These are phyloP conservation scores for Verticillium albo-atrum DNA, from an alignment of 2,329 filamentous ascomycete genomes.

Conservation along the genomic window DNA sequence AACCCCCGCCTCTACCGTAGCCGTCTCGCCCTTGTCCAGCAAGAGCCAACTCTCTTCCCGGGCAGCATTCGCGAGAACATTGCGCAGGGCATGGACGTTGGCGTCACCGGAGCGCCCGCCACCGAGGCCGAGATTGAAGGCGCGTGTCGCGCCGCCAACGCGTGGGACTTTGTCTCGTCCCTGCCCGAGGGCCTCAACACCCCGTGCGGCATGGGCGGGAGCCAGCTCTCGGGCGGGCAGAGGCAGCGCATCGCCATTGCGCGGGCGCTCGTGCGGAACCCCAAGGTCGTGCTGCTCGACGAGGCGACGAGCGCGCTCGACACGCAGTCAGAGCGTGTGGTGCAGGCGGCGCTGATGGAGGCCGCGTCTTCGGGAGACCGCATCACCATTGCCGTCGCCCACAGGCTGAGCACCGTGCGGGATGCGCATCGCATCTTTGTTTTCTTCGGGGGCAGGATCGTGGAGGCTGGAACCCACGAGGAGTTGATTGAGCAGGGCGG, in stretches of 20 bases:
- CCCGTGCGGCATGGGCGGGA: constrained; percentile 10
- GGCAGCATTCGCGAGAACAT: constrained; percentile 55
- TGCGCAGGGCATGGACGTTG: constrained; percentile 34
- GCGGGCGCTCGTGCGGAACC: constrained; percentile 46
- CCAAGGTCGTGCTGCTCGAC: constrained; percentile 50
- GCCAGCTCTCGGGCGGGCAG: constrained; percentile 47
- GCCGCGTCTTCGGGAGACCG: constrained; percentile 28
- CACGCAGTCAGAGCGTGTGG: constrained; percentile 18
- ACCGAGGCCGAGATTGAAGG: constrained; percentile 31
- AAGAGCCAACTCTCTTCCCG: constrained; percentile 8
- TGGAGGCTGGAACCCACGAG: constrained; percentile 55
- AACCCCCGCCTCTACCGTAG: not conserved
- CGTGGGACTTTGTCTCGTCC: constrained; percentile 45
- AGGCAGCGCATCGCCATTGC: constrained; percentile 53
- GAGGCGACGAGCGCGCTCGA: constrained; percentile 56
- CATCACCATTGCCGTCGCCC: constrained; percentile 61
- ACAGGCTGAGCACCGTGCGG: constrained; percentile 46
- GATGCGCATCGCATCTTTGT: constrained; percentile 57
- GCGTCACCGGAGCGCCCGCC: constrained; percentile 16
- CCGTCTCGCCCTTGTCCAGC: constrained; percentile 5
- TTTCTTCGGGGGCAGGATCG: constrained; percentile 49
- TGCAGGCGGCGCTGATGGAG: constrained; percentile 44
- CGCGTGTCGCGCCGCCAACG: constrained; percentile 41
- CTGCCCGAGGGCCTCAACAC: constrained; percentile 30
- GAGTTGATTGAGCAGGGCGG: constrained; percentile 46